Evolutionary conservation across 1,139 yeast species (phyloP), one percentile per base, ranked within the genome.

Genomic region (Hansenula anomala): DNA sequence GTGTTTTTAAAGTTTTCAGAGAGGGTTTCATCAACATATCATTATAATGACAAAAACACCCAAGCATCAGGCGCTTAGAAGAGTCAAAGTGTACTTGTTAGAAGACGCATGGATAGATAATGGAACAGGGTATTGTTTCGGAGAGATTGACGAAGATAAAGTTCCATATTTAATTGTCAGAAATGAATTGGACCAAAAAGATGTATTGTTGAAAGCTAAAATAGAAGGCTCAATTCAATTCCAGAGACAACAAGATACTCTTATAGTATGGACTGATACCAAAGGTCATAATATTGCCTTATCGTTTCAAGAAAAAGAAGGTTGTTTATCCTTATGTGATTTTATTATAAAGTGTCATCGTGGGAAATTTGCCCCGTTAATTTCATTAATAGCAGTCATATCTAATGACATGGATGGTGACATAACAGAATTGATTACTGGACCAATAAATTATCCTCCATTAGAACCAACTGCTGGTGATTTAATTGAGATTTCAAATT

Each of bases 221-320:
- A 70, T 92, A 19, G 80, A 78, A 51, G 95, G 95, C 0, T 64
- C 76, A 26, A 83, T 81, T 3, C 95, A 86, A 52, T 90, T 85
- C 58, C 97, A 90, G 59, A 73, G 95, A 53, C 97, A 90, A 56
- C 97, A 92, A 57, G 97, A 89, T 46, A 89, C 97, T 0, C 67
- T 92, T 37, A 87, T 92, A 17, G 96, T 92, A 17, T 92, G 98
- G 97, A 86, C 95, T 7, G 96, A 88, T 55, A 60, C 69, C 9
- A 70, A 75, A 17, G 92, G 92, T 4, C 76, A 75, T 42, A 96
- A 89, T 58, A 75, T 89, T 49, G 97, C 97, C 6, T 67, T 92
- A 31, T 85, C 95, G 38, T 92, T 92, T 61, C 97, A 92, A 59
- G 97, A 89, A 55, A 79, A 87, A 30, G 86, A 83, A 37, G 97